A percentile compares a stretch with the other conserved stretches of the same genome.
These are phyloP conservation scores for Pseudocercospora musae DNA, from an alignment of 2,329 filamentous ascomycete species.

Conservation along the genomic window DNA sequence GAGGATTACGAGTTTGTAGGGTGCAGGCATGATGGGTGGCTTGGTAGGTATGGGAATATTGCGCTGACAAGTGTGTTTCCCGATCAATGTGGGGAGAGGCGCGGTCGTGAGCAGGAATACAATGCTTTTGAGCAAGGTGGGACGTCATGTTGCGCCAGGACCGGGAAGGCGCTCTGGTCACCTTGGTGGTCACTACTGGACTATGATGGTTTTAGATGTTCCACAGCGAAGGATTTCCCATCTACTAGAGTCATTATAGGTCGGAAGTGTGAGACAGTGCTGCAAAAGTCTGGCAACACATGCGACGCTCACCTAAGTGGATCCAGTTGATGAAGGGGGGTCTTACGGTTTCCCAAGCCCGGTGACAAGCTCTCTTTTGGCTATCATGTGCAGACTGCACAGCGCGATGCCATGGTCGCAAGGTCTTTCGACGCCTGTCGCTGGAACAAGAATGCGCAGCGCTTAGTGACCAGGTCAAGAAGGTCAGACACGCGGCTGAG, in stretches of 20 bases:
- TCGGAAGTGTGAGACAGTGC: background rate
- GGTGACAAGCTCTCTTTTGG: too few species aligned
- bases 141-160: background rate
- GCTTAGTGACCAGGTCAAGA: too few species aligned
- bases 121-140: background rate
- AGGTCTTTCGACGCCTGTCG: too few species aligned
- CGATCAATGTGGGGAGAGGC: background rate
- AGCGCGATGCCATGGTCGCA: too few species aligned
- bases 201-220: background rate
- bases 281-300: background rate
- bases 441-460: too few species aligned
- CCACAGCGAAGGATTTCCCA: background rate
- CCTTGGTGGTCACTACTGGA: background rate
- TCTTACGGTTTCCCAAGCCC: too few species aligned
- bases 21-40: background rate
- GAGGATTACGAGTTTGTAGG: constrained; percentile 18
- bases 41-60: background rate
- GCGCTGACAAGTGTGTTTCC: background rate
- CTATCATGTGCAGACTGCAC: too few species aligned
- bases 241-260: background rate
- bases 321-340: background rate
- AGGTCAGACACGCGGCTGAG: too few species aligned
- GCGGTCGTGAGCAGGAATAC: background rate
- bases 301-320: background rate
- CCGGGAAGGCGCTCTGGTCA: background rate